Evolutionary conservation across 192 early-diverging fungal genomes (phyloP), one percentile per base, ranked within the genome.

Genomic region (Linnemannia zychae): DNA sequence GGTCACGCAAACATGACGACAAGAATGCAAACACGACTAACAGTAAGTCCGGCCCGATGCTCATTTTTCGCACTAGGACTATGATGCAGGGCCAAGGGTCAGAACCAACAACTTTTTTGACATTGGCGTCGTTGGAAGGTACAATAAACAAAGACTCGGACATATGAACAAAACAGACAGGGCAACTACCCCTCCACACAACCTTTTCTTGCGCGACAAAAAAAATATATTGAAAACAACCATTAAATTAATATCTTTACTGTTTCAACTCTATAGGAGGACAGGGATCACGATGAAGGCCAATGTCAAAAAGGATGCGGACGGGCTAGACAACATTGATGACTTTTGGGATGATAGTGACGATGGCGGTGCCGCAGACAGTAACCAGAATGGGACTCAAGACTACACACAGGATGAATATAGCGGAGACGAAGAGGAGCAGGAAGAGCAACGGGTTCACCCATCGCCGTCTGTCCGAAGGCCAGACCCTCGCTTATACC

Each of bases 321-420:
- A 87, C 46, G 86, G 86, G 1, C 34, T 87, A 37, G 86, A 87
- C 57, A 81, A 87, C 47, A 78, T 87, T 24, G 86, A 87, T 34
- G 86, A 87, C 48, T 87, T 87, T 72, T 87, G 79, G 79, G 50
- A 72, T 3, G 80, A 84, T 36, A 65, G 24, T 7, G 12, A 68
- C 60, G 22, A 68, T 4, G 4, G 22, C 38, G 17, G 31, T 31
- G 28, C 15, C 48, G 36, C 31, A 3, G 57, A 31, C 28, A 63
- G 15, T 24, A 31, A 31, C 57, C 52, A 57, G 24, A 57, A 24
- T n/a, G 12, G n/a, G n/a, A 63, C 57, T 31, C 57, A 63, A 12
- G 57, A 63, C 28, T n/a, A n/a, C 15, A 28, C 24, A 3, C 57
- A 63, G 57, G 57, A 63, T 3, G 57, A 63, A 7, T 31, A 31